phyloP scores from a whole-genome alignment of 148 eudicot genomes.

The Simmondsia chinensis region DNA sequence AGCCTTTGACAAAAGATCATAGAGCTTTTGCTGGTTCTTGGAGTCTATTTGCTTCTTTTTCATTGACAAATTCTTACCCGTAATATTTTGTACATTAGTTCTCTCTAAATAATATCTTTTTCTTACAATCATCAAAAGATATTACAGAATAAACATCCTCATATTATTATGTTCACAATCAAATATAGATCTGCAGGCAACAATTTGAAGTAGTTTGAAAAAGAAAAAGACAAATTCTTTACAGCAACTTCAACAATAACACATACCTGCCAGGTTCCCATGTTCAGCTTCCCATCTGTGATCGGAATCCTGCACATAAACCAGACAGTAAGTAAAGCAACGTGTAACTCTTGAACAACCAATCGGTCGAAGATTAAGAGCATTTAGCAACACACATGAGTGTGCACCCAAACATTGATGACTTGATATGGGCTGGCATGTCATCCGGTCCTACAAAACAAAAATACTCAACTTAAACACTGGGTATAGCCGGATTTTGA shows the following conservation, averaged over 20 bases:
- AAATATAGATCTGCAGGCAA: not conserved
- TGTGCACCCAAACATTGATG: conserved; percentile 91
- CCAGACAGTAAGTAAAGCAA: conserved; percentile 1
- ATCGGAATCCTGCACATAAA: conserved; percentile 69
- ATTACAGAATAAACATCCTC: too few relatives aligned
- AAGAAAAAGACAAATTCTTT: not conserved
- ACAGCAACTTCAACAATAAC: not conserved
- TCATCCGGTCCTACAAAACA: conserved; percentile 83
- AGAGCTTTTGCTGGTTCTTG: too few relatives aligned
- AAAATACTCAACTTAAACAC: not conserved
- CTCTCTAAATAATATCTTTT: too few relatives aligned
- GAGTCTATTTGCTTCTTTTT: too few relatives aligned
- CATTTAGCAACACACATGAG: conserved; percentile 47
- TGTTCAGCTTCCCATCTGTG: conserved; percentile 78
- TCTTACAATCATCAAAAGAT: too few relatives aligned
- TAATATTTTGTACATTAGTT: too few relatives aligned
- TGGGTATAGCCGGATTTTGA: too few relatives aligned
- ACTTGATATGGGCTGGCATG: conserved; percentile 98
- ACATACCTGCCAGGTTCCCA: conserved; percentile 99
- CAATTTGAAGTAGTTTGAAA: not conserved
- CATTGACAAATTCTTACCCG: too few relatives aligned
- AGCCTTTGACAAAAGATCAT: too few relatives aligned
- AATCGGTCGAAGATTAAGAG: conserved; percentile 4
- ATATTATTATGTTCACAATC: too few relatives aligned
- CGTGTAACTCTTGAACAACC: too few relatives aligned